Percentiles rank a stretch among this genome's conserved stretches.
Evolutionary conservation across 176 grass and related monocot species (phyloP).

Genomic region (Metroxylon sagu): DNA sequence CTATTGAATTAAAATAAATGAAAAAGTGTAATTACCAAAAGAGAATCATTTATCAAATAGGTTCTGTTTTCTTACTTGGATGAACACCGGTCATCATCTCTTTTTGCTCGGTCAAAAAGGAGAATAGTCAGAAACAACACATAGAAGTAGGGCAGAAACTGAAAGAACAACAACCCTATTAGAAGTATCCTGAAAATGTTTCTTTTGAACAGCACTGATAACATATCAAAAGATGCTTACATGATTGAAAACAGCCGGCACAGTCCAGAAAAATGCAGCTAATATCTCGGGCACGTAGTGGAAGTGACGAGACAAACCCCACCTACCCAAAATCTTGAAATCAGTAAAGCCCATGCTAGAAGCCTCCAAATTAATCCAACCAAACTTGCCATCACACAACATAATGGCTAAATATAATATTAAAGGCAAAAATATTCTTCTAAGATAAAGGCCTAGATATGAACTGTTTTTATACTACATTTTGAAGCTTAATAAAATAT

Average conservation of each 20-base stretch:
- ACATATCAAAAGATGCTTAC: slow-evolving; percentile 30
- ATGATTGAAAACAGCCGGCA: slow-evolving; percentile 80
- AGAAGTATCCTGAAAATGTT: slow-evolving; percentile 2
- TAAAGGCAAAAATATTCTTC: too few relatives aligned
- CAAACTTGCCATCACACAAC: too few relatives aligned
- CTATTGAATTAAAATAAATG: not conserved
- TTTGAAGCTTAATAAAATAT: too few relatives aligned
- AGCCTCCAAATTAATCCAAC: too few relatives aligned
- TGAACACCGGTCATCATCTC: slow-evolving; percentile 92
- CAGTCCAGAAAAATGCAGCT: slow-evolving; percentile 87
- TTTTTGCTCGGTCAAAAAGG: slow-evolving; percentile 92
- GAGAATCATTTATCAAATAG: not conserved
- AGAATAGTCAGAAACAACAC: slow-evolving; percentile 85
- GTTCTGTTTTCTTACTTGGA: slow-evolving; percentile 58
- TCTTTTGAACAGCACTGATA: too few relatives aligned
- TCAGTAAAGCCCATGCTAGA: not conserved
- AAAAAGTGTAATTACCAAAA: not conserved
- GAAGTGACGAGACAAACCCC: slow-evolving; percentile 89
- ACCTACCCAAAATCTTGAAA: slow-evolving; percentile 42
- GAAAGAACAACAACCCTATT: slow-evolving; percentile 9
- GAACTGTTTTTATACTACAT: too few relatives aligned
- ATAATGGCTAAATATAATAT: too few relatives aligned
- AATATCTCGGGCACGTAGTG: slow-evolving; percentile 95
- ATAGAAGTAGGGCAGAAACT: slow-evolving; percentile 96
- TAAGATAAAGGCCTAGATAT: too few relatives aligned